These are phyloP conservation scores for Cercospora sp. DNA, from an alignment of 2,329 filamentous ascomycete species.

Conservation along the genomic window DNA sequence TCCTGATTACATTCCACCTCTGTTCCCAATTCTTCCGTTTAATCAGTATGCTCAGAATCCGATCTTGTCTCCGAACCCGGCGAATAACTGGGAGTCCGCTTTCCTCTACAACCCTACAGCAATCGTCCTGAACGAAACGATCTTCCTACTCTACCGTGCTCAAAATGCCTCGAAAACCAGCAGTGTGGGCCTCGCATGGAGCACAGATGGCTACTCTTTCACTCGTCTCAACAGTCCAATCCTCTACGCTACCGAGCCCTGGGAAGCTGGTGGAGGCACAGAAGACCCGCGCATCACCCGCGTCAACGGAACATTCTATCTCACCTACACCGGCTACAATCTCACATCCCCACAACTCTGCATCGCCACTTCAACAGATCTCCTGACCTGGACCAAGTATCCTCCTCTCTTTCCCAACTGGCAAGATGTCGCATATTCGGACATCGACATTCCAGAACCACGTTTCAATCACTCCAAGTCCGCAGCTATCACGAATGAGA, in stretches of 20 bases:
- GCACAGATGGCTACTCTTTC: slow-evolving; percentile 41
- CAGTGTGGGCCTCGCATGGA: slow-evolving; percentile 43
- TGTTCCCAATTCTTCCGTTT: slow-evolving; percentile 36
- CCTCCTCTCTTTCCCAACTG: slow-evolving; percentile 36
- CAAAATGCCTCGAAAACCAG: slow-evolving; percentile 40
- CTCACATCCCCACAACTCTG: slow-evolving; percentile 38
- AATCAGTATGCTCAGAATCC: slow-evolving; percentile 34
- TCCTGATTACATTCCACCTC: slow-evolving; percentile 32
- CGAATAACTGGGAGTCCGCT: slow-evolving; percentile 35
- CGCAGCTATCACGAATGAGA: slow-evolving; percentile 37
- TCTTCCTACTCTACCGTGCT: slow-evolving; percentile 43
- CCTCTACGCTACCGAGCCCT: slow-evolving; percentile 39
- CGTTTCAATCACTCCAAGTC: slow-evolving; percentile 31
- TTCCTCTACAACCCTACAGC: slow-evolving; percentile 38
- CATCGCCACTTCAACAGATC: slow-evolving; percentile 42
- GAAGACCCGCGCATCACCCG: slow-evolving; percentile 43
- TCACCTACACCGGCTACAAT: slow-evolving; percentile 44
- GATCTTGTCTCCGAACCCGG: slow-evolving; percentile 27
- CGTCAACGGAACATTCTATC: slow-evolving; percentile 43
- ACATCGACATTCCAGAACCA: slow-evolving; percentile 26
- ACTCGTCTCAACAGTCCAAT: slow-evolving; percentile 40
- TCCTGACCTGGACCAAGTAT: slow-evolving; percentile 42
- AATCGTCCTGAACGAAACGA: slow-evolving; percentile 36
- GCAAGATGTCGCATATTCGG: slow-evolving; percentile 29
- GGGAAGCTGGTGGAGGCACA: slow-evolving; percentile 39